Base-by-base conservation (phyloP, 495 filamentous ascomycete genomes). In the Lophiostoma macrostomum region DNA sequence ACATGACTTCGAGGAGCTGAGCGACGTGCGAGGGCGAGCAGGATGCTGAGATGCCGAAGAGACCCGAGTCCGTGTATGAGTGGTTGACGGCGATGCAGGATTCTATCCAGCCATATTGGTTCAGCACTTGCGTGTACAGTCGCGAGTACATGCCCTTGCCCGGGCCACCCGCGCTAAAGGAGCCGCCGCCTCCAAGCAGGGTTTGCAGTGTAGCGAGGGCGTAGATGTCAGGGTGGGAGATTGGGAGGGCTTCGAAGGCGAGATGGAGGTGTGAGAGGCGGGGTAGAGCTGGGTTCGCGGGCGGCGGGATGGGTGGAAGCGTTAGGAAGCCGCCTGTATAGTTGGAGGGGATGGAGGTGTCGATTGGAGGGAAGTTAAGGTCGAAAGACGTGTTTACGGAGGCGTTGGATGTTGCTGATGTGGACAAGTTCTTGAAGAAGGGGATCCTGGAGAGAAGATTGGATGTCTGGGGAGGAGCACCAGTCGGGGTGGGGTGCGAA, bases 91-190 rank as follows among this genome's bases (percentile, higher is more conserved):
- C 84, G 32, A 95, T 80, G 67, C 91, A 96, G 55, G 81, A 89
- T 70, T 98, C 93, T 10, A 98, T 87, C 90, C 90, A 97, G 41
- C 85, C 88, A 73, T 95, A 80, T 69, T 96, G 93, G 74, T 98
- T 98, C 39, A 98, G 81, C 8, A 96, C 91, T 69, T 96, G 94
- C 51, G 90, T 97, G 75, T 95, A 98, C 24, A 97, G 80, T 5
- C 94, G 86, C 14, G 87, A 91, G 74, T 96, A 97, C 93, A 98
- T 97, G 53, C 93, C 93, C 74, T 99, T 99, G 39, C 93, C 93
- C 16, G 93, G 93, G 2, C 93, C 93, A 58, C 93, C 93, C 32
- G 93, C 93, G n/a, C 85, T 90, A 74, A 99, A 99, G 48, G 90
- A 95, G 13, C 94, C 94, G 46, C 93, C 93, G 5, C 93, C 93